Percentiles rank a stretch among this genome's conserved stretches.
Conservation (phyloP, 495 filamentous ascomycete genomes). For the Trichoderma virens region DNA sequence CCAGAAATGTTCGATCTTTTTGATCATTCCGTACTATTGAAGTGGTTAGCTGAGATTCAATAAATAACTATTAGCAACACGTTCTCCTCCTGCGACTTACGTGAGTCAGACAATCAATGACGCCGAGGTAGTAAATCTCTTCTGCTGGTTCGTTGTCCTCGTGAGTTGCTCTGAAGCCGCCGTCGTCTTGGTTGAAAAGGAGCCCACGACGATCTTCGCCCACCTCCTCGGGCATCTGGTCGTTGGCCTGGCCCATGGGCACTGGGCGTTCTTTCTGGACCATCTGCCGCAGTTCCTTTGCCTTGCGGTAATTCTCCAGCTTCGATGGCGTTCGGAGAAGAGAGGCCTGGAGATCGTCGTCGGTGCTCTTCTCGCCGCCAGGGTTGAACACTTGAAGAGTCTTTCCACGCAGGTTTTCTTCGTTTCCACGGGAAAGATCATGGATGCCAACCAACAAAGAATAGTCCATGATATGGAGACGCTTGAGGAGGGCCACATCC, state of each 20-base stretch:
- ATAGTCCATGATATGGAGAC: conserved; percentile 96
- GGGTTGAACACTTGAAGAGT: conserved; percentile 94
- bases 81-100: conserved; percentile 43
- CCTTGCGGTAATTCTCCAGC: conserved; percentile 85
- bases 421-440: conserved; percentile 80
- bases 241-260: conserved; percentile 77
- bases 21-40: conserved; percentile 72
- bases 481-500: conserved; percentile 79
- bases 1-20: conserved; percentile 86
- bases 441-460: conserved; percentile 93
- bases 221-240: conserved; percentile 78
- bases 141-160: conserved; percentile 79
- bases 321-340: conserved; percentile 91
- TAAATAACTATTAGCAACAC: neutral
- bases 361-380: conserved; percentile 55
- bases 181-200: conserved; percentile 89
- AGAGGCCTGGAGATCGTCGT: conserved; percentile 44
- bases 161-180: conserved; percentile 87
- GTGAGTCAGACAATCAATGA: conserved; percentile 96
- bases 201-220: conserved; percentile 41
- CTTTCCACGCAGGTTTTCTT: conserved; percentile 91
- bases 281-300: conserved; percentile 81
- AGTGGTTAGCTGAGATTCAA: conserved; percentile 26
- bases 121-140: conserved; percentile 94
- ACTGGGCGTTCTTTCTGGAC: conserved; percentile 89